A percentile compares a stretch with the other conserved stretches of the same genome.
Conservation (phyloP, 75 land plant species). For the Sequoiadendron giganteum region DNA sequence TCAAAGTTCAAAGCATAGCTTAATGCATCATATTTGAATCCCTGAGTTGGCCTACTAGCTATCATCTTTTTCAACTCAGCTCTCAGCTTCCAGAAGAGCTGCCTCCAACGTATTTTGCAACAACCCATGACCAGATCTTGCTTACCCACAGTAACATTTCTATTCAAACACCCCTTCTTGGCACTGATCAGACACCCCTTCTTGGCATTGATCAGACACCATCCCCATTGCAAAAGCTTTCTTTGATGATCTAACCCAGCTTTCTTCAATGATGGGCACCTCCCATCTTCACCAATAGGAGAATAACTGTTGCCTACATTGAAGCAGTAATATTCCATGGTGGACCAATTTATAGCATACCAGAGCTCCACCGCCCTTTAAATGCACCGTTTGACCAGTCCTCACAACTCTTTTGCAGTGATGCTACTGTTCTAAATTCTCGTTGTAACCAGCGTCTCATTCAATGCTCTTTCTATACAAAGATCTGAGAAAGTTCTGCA, state of each 20-base stretch:
- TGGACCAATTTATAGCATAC: background rate
- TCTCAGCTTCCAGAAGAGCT: constrained; percentile 15
- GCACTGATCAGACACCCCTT: background rate
- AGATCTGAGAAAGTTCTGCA: background rate
- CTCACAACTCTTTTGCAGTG: background rate
- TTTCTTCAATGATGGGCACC: background rate
- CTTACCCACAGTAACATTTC: background rate
- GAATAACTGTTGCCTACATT: background rate
- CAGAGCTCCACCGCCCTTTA: background rate
- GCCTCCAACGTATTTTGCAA: constrained; percentile 8
- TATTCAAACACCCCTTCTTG: background rate
- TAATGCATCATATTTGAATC: constrained; percentile 19
- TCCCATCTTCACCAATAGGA: background rate
- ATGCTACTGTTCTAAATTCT: background rate
- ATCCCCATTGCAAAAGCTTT: background rate
- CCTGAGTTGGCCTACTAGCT: background rate
- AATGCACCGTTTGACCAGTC: background rate
- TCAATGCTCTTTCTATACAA: background rate
- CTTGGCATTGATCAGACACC: background rate
- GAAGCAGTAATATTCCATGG: constrained; percentile 2
- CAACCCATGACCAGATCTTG: constrained; percentile 4
- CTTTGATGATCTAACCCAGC: background rate
- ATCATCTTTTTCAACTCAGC: constrained; percentile 17
- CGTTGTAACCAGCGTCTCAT: background rate
- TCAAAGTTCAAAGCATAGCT: constrained; percentile 27